Base-by-base conservation (phyloP, 2,329 filamentous ascomycete genomes). In the Fusarium sp. region DNA sequence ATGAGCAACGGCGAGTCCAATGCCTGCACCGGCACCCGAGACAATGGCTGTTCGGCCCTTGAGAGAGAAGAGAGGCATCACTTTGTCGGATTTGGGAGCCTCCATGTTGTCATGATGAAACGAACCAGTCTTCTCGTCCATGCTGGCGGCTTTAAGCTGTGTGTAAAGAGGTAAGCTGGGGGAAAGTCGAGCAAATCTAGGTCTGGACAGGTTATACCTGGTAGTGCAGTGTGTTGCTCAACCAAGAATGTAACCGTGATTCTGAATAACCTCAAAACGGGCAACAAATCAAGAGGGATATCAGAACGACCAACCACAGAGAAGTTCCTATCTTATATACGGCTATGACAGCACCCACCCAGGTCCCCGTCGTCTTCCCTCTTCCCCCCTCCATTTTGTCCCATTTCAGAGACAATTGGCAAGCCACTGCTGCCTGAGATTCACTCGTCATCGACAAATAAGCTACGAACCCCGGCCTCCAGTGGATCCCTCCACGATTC, bases 31-130 rank as follows among this genome's bases (percentile, higher is more conserved):
- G 14, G 91, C 91, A 45, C 92, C 92, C 2, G 91, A 89, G 48
- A 94, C 88, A 73, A 94, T 92, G 35, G 92, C 92, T 2, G 92
- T 94, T 77, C 90, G 89, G 50, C 91, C 92, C 79, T 91, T 91
- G 61, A 94, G 85, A 7, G 92, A 93, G 83, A 94, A 93, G 68
- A 93, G 87, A 37, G 89, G 87, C 79, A 94, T 81, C 67, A 94
- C 87, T 52, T 88, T 84, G 65, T 87, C 86, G 32, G 85, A 81
- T 64, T 82, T 76, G 43, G 87, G 86, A 4, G 85, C 76, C 35
- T 79, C 81, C 75, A 88, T 91, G 80, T 88, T 91, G 78, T 90
- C 82, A 79, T 91, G 90, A 73, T 83, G 82, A 78, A 93, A 93
- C 73, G 82, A 82, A 66, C 90, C 87, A 67, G 84, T 84, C 43